Evolutionary conservation across 768 basidiomycete genomes (phyloP).

Genomic region (Botryobasidium botryosum): DNA sequence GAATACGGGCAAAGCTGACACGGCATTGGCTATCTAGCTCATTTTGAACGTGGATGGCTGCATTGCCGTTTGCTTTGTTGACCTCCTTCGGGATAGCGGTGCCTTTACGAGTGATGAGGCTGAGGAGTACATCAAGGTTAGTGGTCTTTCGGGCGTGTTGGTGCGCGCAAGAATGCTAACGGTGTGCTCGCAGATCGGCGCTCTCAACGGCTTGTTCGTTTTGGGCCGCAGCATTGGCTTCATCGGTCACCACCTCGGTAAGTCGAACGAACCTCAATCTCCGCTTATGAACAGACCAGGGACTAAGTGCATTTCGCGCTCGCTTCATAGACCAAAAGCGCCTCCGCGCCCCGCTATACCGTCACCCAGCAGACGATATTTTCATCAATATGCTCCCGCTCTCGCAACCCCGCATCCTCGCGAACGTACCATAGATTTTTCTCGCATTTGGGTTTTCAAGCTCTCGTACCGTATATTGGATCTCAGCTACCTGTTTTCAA

Average conservation of each 20-base stretch:
- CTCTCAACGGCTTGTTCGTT: slow-evolving; percentile 92
- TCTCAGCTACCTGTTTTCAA: no score
- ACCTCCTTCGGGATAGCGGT: slow-evolving; percentile 78
- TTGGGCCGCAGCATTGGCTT: slow-evolving; percentile 95
- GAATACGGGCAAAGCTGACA: neutral
- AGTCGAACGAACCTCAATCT: no score
- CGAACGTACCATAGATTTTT: no score
- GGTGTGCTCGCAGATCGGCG: slow-evolving; percentile 41
- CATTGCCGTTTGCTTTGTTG: slow-evolving; percentile 92
- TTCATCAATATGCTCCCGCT: slow-evolving; percentile 89
- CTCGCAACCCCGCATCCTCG: slow-evolving; percentile 64
- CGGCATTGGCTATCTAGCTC: no score
- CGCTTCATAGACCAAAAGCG: slow-evolving; percentile 90
- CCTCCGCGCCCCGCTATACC: slow-evolving; percentile 80
- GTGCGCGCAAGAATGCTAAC: slow-evolving; percentile 1
- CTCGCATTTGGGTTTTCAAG: no score
- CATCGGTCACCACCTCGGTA: slow-evolving; percentile 82
- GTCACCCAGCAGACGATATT: slow-evolving; percentile 86
- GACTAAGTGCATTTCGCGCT: slow-evolving; percentile 9
- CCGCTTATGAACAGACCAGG: no score
- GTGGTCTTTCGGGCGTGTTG: slow-evolving; percentile 5
- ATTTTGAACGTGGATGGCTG: slow-evolving; percentile 95
- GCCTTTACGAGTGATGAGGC: slow-evolving; percentile 94
- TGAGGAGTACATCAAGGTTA: slow-evolving; percentile 83
- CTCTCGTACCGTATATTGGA: no score